Evolutionary conservation across 306 rosid species (phyloP).

Genomic region (Cucumis hystrix): DNA sequence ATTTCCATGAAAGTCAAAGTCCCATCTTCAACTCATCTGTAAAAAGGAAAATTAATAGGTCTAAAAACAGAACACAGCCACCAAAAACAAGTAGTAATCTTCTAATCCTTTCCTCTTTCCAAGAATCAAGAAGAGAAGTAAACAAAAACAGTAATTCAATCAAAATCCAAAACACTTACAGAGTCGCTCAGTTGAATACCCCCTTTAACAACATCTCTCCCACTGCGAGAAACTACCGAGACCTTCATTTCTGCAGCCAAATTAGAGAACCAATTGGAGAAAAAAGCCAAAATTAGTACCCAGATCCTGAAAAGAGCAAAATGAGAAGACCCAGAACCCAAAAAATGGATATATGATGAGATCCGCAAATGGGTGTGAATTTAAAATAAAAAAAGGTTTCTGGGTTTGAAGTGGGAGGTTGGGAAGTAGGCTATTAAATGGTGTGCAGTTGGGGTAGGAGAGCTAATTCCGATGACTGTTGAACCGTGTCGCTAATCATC

Average conservation of each 20-base stretch:
- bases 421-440: slow-evolving; percentile 19
- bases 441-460: slow-evolving; percentile 60
- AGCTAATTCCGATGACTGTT: slow-evolving; percentile 23
- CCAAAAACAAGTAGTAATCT: background rate
- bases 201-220: slow-evolving; percentile 69
- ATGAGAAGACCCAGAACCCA: background rate
- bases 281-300: slow-evolving; percentile 8
- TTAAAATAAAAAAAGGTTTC: background rate
- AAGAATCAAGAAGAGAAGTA: background rate
- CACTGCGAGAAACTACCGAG: slow-evolving; percentile 60
- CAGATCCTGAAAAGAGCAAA: slow-evolving; percentile 14
- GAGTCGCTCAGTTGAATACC: slow-evolving; percentile 66
- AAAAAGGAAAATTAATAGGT: background rate
- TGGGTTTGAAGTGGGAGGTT: background rate
- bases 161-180: slow-evolving; percentile 30
- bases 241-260: slow-evolving; percentile 55
- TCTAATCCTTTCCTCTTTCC: background rate
- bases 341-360: background rate
- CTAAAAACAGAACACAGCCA: background rate
- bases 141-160: background rate
- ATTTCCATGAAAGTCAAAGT: background rate
- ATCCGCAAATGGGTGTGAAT: background rate
- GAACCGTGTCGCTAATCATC: background rate
- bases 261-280: slow-evolving; percentile 18
- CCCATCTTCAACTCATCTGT: background rate